These are phyloP conservation scores for Xylariaceae sp. DNA, from an alignment of 2,329 filamentous ascomycete genomes.

Conservation along the genomic window DNA sequence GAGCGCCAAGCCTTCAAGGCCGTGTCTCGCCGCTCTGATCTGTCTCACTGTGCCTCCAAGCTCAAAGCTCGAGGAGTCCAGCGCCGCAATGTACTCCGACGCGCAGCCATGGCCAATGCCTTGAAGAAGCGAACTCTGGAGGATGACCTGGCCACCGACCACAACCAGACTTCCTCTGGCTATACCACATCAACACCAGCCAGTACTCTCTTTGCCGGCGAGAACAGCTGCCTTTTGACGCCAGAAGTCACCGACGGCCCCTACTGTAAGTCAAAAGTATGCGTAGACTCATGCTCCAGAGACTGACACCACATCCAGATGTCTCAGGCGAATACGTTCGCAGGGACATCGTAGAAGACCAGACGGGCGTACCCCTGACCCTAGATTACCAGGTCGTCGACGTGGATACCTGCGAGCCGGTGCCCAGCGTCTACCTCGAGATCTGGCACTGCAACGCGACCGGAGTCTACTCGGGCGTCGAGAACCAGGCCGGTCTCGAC, in stretches of 20 bases:
- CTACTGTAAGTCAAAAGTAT: conserved; percentile 38
- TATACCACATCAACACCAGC: too few relatives aligned
- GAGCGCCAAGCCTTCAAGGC: too few relatives aligned
- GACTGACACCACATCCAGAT: conserved; percentile 21
- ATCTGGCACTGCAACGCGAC: conserved; percentile 46
- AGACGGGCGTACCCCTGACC: conserved; percentile 43
- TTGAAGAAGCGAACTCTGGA: too few relatives aligned
- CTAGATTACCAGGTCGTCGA: conserved; percentile 52
- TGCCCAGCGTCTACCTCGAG: conserved; percentile 45
- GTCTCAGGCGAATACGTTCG: conserved; percentile 48
- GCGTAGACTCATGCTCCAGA: neutral
- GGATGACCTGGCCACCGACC: too few relatives aligned
- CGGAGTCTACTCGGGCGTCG: conserved; percentile 45
- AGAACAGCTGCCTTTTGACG: conserved; percentile 40
- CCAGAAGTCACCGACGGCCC: conserved; percentile 51
- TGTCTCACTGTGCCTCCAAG: too few relatives aligned
- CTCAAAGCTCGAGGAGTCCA: too few relatives aligned
- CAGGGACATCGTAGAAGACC: conserved; percentile 40
- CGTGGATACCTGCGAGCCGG: conserved; percentile 47
- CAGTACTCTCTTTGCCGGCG: too few relatives aligned
- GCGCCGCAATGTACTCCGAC: too few relatives aligned
- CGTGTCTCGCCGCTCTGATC: too few relatives aligned
- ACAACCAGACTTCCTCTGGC: too few relatives aligned
- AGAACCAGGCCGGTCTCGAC: conserved; percentile 22
- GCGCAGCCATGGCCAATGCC: too few relatives aligned